Evolutionary conservation across 23 red algal genomes (phyloP).

Genomic region (Gracilariopsis chorda): DNA sequence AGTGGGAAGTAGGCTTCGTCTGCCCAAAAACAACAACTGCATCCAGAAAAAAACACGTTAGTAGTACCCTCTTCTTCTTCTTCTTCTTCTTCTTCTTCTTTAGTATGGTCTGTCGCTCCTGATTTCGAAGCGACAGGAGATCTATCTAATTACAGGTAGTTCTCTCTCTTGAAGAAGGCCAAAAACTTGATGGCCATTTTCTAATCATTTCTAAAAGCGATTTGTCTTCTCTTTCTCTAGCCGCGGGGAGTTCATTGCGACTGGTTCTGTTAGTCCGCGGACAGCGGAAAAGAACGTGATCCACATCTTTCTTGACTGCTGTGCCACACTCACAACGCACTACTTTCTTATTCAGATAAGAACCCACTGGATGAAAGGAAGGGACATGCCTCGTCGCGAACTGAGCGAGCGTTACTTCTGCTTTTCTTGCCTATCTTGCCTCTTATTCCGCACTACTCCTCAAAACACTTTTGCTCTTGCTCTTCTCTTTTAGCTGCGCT

Average conservation of each 20-base stretch:
- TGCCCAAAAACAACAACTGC: too few relatives aligned
- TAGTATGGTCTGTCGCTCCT: slow-evolving; percentile 3
- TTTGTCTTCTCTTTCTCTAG: background rate
- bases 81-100: slow-evolving; percentile 37
- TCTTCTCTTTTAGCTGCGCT: background rate
- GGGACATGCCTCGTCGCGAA: background rate
- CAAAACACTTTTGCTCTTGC: background rate
- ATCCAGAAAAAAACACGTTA: too few relatives aligned
- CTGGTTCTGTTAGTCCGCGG: background rate
- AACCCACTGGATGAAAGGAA: background rate
- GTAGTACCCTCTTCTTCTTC: too few relatives aligned
- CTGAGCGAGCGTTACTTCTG: background rate
- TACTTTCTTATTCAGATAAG: background rate
- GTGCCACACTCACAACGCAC: background rate
- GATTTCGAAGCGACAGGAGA: slow-evolving; percentile 7
- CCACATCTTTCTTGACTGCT: background rate
- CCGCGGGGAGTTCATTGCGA: background rate
- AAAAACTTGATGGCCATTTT: background rate
- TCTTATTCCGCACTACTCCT: background rate
- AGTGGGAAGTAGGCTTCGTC: too few relatives aligned
- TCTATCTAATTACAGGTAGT: background rate
- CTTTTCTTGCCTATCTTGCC: background rate
- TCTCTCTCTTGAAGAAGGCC: slow-evolving; percentile 21
- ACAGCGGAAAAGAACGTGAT: slow-evolving; percentile 2
- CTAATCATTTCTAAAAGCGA: slow-evolving; percentile 15